These are phyloP conservation scores for Candida berthetii DNA, from an alignment of 805 yeast species.

Conservation along the genomic window DNA sequence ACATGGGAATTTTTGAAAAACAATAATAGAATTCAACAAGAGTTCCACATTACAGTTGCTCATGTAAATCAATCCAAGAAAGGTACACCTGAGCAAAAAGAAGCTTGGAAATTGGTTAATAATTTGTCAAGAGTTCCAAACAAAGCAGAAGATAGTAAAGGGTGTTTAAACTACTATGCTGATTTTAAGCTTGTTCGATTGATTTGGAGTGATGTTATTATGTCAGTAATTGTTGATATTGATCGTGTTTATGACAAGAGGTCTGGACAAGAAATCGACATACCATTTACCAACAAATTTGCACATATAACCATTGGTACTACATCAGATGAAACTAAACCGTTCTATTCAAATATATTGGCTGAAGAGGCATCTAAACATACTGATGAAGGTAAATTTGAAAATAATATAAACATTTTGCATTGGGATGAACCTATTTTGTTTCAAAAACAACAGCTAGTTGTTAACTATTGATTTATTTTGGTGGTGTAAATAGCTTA, in stretches of 20 bases:
- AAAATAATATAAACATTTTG: constrained; percentile 4
- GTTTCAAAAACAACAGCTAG: constrained; percentile 5
- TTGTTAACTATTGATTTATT: constrained; percentile 12
- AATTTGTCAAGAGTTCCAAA: constrained; percentile 5
- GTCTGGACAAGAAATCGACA: constrained; percentile 8
- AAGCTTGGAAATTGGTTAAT: constrained; percentile 21
- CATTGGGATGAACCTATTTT: constrained; percentile 5
- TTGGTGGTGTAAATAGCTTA: too few relatives aligned
- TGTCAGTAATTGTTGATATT: constrained; percentile 46
- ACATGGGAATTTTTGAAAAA: constrained; percentile 23
- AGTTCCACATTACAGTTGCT: constrained; percentile 64
- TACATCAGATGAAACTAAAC: constrained; percentile 31
- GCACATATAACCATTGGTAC: constrained; percentile 79
- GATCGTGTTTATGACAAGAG: constrained; percentile 5
- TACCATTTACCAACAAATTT: constrained; percentile 31
- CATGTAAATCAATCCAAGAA: constrained; percentile 34
- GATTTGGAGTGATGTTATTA: constrained; percentile 43
- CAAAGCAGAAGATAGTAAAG: constrained; percentile 4
- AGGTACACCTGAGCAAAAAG: constrained; percentile 18
- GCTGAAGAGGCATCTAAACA: constrained; percentile 15
- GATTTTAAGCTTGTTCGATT: constrained; percentile 36
- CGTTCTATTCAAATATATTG: constrained; percentile 46
- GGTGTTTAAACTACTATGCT: constrained; percentile 19
- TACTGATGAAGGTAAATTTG: constrained; percentile 6
- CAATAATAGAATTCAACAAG: constrained; percentile 35